Conservation (phyloP, 441 rosid species). For the Gossypium schwendimanii region DNA sequence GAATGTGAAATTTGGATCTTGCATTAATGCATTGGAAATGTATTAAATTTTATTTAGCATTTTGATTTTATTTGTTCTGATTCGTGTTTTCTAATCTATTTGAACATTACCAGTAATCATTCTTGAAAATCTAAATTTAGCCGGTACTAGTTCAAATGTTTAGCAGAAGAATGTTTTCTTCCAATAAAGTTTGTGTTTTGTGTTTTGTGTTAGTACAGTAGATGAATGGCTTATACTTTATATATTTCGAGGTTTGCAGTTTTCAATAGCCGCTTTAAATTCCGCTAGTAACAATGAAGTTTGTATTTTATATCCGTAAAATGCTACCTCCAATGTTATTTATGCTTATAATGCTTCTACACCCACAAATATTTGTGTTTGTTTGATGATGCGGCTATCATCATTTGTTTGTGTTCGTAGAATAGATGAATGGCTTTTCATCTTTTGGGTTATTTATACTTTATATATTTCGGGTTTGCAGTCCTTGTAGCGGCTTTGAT, state of each 20-base stretch:
- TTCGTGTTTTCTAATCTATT: neutral
- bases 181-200: neutral
- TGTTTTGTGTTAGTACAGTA: neutral
- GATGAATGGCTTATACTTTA: neutral
- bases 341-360: neutral
- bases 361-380: neutral
- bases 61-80: neutral
- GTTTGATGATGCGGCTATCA: neutral
- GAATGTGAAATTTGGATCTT: neutral
- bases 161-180: neutral
- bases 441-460: neutral
- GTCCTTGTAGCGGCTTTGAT: conserved; percentile 2
- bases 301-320: neutral
- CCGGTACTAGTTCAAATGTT: neutral
- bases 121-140: neutral
- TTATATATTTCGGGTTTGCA: conserved; percentile 2
- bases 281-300: neutral
- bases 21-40: neutral
- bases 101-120: neutral
- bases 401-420: neutral
- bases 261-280: conserved; percentile 3
- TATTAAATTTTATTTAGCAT: neutral
- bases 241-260: conserved; percentile 8
- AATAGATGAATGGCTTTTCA: neutral
- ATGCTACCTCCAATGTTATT: neutral